Conservation (phyloP, 2,329 filamentous ascomycete genomes). For the Alternaria incomplexa region DNA sequence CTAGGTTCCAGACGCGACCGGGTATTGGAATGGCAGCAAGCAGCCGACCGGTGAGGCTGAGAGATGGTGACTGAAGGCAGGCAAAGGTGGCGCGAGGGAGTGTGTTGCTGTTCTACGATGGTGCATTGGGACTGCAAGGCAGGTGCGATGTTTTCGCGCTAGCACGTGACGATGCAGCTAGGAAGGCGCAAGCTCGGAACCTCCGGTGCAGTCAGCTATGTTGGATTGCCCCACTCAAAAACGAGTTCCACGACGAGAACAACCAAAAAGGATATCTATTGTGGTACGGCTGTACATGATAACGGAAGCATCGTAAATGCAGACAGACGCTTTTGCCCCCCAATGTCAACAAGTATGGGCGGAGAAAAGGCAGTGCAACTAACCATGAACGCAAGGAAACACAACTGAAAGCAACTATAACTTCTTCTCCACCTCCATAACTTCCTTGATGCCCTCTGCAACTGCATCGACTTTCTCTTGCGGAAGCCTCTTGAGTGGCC, state of each 20-base stretch:
- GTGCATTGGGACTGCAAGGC: background rate
- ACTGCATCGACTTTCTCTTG: constrained; percentile 58
- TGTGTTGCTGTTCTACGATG: background rate
- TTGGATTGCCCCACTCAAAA: background rate
- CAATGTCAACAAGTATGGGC: constrained; percentile 5
- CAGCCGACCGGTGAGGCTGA: background rate
- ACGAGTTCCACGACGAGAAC: background rate
- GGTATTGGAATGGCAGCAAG: background rate
- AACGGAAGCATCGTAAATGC: constrained; percentile 18
- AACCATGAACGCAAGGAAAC: constrained; percentile 2
- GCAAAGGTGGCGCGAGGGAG: background rate
- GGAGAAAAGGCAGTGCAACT: background rate
- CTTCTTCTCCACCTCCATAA: constrained; percentile 68
- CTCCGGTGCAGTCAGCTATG: background rate
- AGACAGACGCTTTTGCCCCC: constrained; percentile 10
- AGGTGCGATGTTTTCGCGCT: background rate
- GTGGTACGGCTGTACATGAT: constrained; percentile 25
- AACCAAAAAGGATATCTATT: constrained; percentile 9
- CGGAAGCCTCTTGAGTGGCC: constrained; percentile 71
- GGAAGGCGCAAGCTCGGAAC: background rate
- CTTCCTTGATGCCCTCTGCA: constrained; percentile 58
- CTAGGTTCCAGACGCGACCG: background rate
- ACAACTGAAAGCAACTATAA: constrained; percentile 30
- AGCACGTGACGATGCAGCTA: background rate
- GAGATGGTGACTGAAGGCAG: background rate